phyloP scores from a whole-genome alignment of 768 basidiomycete species.

The Rhodotorula sphaerocarpa region DNA sequence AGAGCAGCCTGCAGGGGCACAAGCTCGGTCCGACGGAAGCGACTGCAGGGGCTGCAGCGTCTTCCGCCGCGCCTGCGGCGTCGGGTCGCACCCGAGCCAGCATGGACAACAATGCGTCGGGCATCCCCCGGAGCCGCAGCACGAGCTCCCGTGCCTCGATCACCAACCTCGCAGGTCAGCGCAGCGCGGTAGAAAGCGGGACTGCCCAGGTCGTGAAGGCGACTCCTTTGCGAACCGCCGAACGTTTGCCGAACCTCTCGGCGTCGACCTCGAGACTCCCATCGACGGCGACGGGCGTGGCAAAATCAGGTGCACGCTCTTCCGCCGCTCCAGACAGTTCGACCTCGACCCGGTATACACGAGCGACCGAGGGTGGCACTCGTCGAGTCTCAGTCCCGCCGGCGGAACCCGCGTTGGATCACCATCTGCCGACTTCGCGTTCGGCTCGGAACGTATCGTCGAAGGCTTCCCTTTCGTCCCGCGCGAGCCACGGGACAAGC shows the following conservation, averaged over 20 bases:
- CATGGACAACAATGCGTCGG: too few species aligned
- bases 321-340: too few species aligned
- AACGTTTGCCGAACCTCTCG: slow-evolving; percentile 3
- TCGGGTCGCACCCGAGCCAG: slow-evolving; percentile 2
- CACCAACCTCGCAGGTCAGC: too few species aligned
- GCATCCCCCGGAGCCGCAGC: slow-evolving; percentile 30
- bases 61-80: background rate
- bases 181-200: too few species aligned
- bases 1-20: slow-evolving; percentile 11
- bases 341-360: too few species aligned
- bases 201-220: too few species aligned
- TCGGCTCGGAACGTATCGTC: slow-evolving; percentile 43
- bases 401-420: too few species aligned
- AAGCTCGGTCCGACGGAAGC: too few species aligned
- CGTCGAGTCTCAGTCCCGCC: background rate
- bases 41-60: too few species aligned
- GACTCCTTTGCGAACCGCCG: background rate
- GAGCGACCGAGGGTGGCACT: background rate
- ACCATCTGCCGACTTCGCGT: background rate
- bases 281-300: background rate
- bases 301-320: too few species aligned
- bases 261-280: slow-evolving; percentile 11
- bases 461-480: slow-evolving; percentile 54
- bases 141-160: slow-evolving; percentile 1
- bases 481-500: slow-evolving; percentile 41